Evolutionary conservation across 805 yeast genomes (phyloP).

Genomic region (Metschnikowia corniflorae): DNA sequence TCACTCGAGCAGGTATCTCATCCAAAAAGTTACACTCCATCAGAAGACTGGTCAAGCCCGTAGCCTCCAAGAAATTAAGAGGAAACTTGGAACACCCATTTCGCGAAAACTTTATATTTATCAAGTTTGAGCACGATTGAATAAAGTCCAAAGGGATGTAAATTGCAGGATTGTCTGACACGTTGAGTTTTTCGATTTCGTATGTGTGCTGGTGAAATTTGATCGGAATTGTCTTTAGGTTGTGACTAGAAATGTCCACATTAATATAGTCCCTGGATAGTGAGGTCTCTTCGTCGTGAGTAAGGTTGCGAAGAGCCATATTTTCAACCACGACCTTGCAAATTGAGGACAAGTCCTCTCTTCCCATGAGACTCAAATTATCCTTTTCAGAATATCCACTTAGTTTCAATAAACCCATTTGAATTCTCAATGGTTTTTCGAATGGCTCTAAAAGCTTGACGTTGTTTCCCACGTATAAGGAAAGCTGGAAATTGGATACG

Average conservation of each 20-base stretch:
- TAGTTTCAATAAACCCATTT: conserved; percentile 63
- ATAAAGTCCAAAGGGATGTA: conserved; percentile 81
- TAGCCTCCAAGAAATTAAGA: conserved; percentile 63
- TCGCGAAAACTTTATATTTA: conserved; percentile 61
- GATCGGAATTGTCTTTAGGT: conserved; percentile 81
- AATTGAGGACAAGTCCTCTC: conserved; percentile 78
- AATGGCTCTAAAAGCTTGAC: conserved; percentile 67
- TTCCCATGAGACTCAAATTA: conserved; percentile 69
- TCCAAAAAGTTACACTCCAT: conserved; percentile 76
- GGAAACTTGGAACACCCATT: conserved; percentile 78
- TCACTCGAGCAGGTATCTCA: conserved; percentile 54
- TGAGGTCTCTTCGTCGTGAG: conserved; percentile 67
- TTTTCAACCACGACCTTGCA: conserved; percentile 75
- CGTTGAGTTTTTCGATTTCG: conserved; percentile 77
- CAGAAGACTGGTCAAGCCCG: conserved; percentile 61
- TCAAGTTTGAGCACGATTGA: conserved; percentile 72
- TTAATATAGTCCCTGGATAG: conserved; percentile 63
- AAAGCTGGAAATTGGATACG: conserved; percentile 69
- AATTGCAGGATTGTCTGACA: conserved; percentile 83
- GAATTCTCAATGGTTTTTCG: conserved; percentile 76
- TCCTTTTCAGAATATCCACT: conserved; percentile 83
- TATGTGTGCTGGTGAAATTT: conserved; percentile 74
- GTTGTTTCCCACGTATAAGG: conserved; percentile 70
- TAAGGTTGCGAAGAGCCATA: conserved; percentile 55
- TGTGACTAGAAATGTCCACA: conserved; percentile 69